These are phyloP conservation scores for Collybiopsis luxurians DNA, from an alignment of 768 basidiomycete species.

Conservation along the genomic window DNA sequence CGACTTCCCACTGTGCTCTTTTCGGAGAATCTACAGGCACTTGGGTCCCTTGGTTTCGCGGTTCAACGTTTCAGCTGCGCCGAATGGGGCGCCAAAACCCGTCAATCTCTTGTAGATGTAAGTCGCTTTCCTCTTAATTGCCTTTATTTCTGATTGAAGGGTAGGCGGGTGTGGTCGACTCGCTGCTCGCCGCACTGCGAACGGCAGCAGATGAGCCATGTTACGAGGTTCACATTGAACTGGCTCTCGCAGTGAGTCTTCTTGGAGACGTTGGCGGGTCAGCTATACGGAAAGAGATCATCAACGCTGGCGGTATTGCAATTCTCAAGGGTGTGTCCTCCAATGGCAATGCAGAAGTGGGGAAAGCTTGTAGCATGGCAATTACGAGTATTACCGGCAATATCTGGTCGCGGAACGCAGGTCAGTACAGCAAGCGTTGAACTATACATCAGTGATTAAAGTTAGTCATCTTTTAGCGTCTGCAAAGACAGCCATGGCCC, in stretches of 20 bases:
- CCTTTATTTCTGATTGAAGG: background rate
- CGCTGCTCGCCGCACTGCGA: conserved; percentile 22
- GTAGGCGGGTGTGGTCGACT: conserved; percentile 22
- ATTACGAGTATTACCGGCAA: conserved; percentile 23
- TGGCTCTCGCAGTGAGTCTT: conserved; percentile 22
- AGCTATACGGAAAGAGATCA: conserved; percentile 24
- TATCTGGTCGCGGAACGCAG: conserved; percentile 23
- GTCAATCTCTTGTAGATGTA: conserved; percentile 21
- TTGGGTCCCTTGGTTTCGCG: conserved; percentile 23
- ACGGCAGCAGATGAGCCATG: conserved; percentile 21
- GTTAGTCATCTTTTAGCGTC: conserved; percentile 8
- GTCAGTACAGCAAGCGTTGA: conserved; percentile 8
- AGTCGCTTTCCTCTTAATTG: background rate
- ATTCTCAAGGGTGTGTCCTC: conserved; percentile 21
- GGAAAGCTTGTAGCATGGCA: conserved; percentile 23
- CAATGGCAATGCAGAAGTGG: conserved; percentile 16
- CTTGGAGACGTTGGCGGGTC: conserved; percentile 24
- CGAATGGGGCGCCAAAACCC: conserved; percentile 22
- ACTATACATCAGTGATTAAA: background rate
- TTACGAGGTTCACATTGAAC: conserved; percentile 22
- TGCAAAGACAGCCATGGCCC: conserved; percentile 13
- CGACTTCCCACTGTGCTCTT: conserved; percentile 22
- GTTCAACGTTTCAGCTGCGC: conserved; percentile 24
- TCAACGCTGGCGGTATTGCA: conserved; percentile 23
- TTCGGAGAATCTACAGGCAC: conserved; percentile 20